A percentile compares a stretch with the other conserved stretches of the same genome.
phyloP scores from a whole-genome alignment of 768 basidiomycete genomes.

The Amanita brunnescens region DNA sequence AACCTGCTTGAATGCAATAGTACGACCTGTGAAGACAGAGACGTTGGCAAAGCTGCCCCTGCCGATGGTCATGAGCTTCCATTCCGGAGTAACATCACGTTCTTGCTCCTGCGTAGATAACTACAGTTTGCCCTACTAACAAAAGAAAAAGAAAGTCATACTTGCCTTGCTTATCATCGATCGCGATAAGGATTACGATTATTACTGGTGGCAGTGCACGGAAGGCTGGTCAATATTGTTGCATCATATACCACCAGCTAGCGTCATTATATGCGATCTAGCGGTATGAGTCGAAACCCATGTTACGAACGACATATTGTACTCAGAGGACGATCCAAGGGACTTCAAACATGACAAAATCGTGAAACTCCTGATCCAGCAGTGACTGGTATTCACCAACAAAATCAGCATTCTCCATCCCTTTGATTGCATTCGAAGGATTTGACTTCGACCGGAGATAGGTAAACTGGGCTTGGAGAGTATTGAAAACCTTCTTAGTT shows the following conservation, averaged over 20 bases:
- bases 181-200: background rate
- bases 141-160: background rate
- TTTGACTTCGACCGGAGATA: conserved; percentile 73
- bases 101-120: background rate
- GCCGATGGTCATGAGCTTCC: conserved; percentile 1
- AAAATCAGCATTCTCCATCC: conserved; percentile 52
- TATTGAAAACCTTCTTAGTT: conserved; percentile 66
- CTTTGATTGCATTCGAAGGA: conserved; percentile 32
- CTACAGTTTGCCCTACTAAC: background rate
- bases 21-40: background rate
- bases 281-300: too few species aligned
- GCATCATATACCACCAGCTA: too few species aligned
- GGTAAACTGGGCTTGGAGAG: conserved; percentile 68
- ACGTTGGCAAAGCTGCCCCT: conserved; percentile 4
- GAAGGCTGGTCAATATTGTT: too few species aligned
- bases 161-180: background rate
- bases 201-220: background rate
- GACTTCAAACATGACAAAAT: conserved; percentile 91
- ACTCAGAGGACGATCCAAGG: conserved; percentile 66
- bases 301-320: too few species aligned
- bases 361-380: conserved; percentile 94
- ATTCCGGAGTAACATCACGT: background rate
- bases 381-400: conserved; percentile 87
- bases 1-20: conserved; percentile 2
- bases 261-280: too few species aligned